A percentile compares a stretch with the other conserved stretches of the same genome.
These are phyloP conservation scores for Entomortierella lignicola DNA, from an alignment of 192 early-diverging fungal genomes.

Conservation along the genomic window DNA sequence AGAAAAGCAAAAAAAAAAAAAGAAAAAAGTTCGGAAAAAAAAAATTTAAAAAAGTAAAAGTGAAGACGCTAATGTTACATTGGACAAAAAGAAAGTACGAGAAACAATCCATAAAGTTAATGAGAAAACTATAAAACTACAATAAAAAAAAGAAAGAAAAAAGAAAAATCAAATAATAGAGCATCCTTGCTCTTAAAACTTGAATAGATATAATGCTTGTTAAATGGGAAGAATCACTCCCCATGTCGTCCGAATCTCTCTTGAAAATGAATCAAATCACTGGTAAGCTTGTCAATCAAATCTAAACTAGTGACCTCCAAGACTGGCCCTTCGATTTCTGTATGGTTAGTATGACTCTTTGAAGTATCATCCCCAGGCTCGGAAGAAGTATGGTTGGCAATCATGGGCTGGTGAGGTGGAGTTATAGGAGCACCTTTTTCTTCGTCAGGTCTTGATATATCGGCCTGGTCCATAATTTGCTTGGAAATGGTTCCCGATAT, in stretches of 20 bases:
- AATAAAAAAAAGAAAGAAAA: not conserved
- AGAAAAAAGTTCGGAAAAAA: too few relatives aligned
- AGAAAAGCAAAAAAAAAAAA: too few relatives aligned
- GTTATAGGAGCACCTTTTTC: slow-evolving; percentile 21
- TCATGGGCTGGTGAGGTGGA: slow-evolving; percentile 15
- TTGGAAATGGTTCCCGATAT: not conserved
- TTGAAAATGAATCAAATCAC: slow-evolving; percentile 60
- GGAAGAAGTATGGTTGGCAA: not conserved
- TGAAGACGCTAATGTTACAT: not conserved
- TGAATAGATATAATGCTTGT: not conserved
- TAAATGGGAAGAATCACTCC: not conserved
- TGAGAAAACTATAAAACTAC: not conserved
- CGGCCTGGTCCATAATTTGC: not conserved
- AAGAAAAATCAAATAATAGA: not conserved
- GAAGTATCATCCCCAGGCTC: not conserved
- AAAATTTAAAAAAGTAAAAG: too few relatives aligned
- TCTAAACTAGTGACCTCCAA: slow-evolving; percentile 37
- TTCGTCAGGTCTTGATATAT: not conserved
- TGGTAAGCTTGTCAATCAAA: slow-evolving; percentile 58
- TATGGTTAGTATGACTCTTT: not conserved
- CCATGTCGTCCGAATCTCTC: slow-evolving; percentile 46
- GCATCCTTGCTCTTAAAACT: too few relatives aligned
- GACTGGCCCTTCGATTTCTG: not conserved
- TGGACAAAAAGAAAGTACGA: not conserved
- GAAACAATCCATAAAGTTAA: not conserved